Percentiles rank a stretch among this genome's conserved stretches.
Conservation (phyloP, 2,329 filamentous ascomycete genomes). For the Ceratocystis cacaofunesta region DNA sequence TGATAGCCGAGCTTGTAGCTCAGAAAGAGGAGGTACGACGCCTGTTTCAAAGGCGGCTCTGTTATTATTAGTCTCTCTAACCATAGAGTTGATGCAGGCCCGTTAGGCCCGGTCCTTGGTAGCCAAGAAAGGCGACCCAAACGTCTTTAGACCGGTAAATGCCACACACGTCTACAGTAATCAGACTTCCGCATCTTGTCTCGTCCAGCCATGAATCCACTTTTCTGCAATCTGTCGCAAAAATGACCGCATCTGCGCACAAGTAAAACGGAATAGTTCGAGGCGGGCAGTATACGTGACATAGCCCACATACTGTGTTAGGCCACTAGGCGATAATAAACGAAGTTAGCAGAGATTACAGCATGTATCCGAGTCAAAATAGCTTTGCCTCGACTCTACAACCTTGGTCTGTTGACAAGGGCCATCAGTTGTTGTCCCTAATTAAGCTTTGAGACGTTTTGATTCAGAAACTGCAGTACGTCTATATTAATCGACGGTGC, state of each 20-base stretch:
- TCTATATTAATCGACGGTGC: constrained; percentile 30
- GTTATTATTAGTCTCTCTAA: background rate
- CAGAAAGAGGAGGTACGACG: constrained; percentile 34
- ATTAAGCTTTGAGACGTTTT: constrained; percentile 30
- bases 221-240: constrained; percentile 33
- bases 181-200: constrained; percentile 28
- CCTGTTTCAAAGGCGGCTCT: constrained; percentile 19
- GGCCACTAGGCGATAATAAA: constrained; percentile 2
- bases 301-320: background rate
- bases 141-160: constrained; percentile 33
- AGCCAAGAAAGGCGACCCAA: constrained; percentile 32
- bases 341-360: background rate
- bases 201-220: constrained; percentile 28
- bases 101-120: constrained; percentile 31
- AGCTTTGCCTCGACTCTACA: constrained; percentile 26
- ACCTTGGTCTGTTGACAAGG: constrained; percentile 35
- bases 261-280: constrained; percentile 17
- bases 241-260: constrained; percentile 31
- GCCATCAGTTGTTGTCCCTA: constrained; percentile 32
- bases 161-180: constrained; percentile 36
- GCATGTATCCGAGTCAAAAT: constrained; percentile 24
- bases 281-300: background rate
- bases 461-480: constrained; percentile 33
- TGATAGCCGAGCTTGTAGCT: constrained; percentile 36
- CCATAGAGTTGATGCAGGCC: background rate